A percentile compares a stretch with the other conserved stretches of the same genome.
Evolutionary conservation across 495 filamentous ascomycete genomes (phyloP).

Genomic region (Penicillium egyptiacum): DNA sequence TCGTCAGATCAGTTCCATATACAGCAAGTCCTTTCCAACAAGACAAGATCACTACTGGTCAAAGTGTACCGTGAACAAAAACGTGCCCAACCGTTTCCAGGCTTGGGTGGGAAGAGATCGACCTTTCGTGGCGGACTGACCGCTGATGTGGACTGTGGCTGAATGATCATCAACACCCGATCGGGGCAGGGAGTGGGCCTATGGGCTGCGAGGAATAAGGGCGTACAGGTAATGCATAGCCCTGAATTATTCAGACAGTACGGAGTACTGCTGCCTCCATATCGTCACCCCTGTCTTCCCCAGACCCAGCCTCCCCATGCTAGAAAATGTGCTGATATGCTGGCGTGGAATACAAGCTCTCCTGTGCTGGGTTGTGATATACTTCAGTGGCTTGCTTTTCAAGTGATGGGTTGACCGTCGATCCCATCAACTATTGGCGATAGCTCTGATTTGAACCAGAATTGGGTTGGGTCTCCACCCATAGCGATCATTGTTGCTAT

Average conservation of each 20-base stretch:
- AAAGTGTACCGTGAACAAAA: neutral
- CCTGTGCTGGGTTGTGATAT: neutral
- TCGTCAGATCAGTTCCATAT: slow-evolving; percentile 3
- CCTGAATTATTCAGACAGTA: neutral
- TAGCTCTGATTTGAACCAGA: slow-evolving; percentile 4
- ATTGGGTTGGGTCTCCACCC: neutral
- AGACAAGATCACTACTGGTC: neutral
- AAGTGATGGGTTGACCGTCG: slow-evolving; percentile 1
- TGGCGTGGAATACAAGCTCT: neutral
- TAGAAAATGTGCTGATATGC: neutral
- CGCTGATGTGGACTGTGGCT: slow-evolving; percentile 15
- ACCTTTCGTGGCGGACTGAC: slow-evolving; percentile 3
- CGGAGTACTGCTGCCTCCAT: neutral
- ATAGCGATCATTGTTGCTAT: slow-evolving; percentile 1
- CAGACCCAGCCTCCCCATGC: slow-evolving; percentile 1
- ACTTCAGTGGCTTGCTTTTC: slow-evolving; percentile 6
- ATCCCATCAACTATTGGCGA: slow-evolving; percentile 5
- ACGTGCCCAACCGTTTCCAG: slow-evolving; percentile 8
- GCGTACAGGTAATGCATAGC: neutral
- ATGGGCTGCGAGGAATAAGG: neutral
- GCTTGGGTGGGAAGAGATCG: neutral
- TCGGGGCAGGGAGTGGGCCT: slow-evolving; percentile 4
- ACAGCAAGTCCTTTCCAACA: neutral
- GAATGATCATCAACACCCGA: neutral
- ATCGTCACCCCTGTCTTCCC: neutral